phyloP scores from a whole-genome alignment of 192 early-diverging fungal species.

The Thamnidium elegans region DNA sequence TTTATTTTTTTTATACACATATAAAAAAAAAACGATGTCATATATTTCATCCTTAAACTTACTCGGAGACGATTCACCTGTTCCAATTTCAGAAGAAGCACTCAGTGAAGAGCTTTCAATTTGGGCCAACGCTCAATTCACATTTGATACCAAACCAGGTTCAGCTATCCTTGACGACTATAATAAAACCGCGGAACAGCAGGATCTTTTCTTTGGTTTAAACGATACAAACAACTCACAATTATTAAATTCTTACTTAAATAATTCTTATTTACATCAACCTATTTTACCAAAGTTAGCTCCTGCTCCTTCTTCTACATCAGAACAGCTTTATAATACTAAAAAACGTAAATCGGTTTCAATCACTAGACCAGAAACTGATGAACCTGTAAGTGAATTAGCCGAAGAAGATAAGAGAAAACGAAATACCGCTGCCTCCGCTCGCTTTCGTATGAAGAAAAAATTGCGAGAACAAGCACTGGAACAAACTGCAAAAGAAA shows the following conservation, averaged over 20 bases:
- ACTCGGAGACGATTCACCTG: slow-evolving; percentile 19
- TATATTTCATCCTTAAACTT: slow-evolving; percentile 34
- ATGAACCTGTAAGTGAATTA: not conserved
- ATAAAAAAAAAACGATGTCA: slow-evolving; percentile 24
- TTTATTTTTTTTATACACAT: slow-evolving; percentile 3
- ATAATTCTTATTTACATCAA: not conserved
- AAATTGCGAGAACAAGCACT: slow-evolving; percentile 86
- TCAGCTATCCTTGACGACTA: slow-evolving; percentile 39
- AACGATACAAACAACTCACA: not conserved
- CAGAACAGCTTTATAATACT: not conserved
- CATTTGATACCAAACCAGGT: slow-evolving; percentile 57
- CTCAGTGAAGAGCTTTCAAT: slow-evolving; percentile 65
- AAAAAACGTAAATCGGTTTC: not conserved
- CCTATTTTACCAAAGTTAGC: slow-evolving; percentile 1
- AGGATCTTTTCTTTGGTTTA: not conserved
- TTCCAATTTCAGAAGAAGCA: slow-evolving; percentile 54
- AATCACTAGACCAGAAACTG: not conserved
- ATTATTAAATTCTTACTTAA: too few relatives aligned
- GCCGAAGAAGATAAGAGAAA: slow-evolving; percentile 82
- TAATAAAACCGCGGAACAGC: slow-evolving; percentile 13
- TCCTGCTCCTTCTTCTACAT: not conserved
- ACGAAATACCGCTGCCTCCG: slow-evolving; percentile 94
- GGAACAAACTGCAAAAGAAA: slow-evolving; percentile 75
- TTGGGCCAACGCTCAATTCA: slow-evolving; percentile 74
- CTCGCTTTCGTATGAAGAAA: slow-evolving; percentile 95